Conservation (phyloP, 305 asterid species). For the Petunia hybrid region DNA sequence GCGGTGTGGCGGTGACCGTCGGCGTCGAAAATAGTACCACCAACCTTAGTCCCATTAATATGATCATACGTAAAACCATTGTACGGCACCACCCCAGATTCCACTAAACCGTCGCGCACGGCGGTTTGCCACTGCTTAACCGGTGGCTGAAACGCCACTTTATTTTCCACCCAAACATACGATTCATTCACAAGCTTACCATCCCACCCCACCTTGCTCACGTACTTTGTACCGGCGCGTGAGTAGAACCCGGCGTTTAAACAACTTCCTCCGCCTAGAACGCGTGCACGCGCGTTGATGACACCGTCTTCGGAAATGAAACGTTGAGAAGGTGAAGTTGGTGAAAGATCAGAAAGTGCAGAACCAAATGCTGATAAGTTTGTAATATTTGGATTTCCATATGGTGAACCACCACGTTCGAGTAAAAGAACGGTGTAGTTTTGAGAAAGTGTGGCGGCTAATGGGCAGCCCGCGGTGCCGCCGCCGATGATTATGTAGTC, state of each 20-base stretch:
- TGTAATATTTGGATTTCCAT: slow-evolving; percentile 78
- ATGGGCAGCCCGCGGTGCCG: slow-evolving; percentile 95
- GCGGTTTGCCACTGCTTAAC: slow-evolving; percentile 84
- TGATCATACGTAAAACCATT: slow-evolving; percentile 92
- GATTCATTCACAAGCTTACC: slow-evolving; percentile 58
- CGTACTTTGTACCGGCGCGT: slow-evolving; percentile 65
- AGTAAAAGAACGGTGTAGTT: slow-evolving; percentile 75
- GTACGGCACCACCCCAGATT: slow-evolving; percentile 67
- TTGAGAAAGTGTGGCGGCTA: slow-evolving; percentile 90
- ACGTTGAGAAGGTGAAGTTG: slow-evolving; percentile 85
- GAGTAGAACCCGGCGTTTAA: slow-evolving; percentile 89
- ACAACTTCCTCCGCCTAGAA: slow-evolving; percentile 86
- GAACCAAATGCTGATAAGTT: slow-evolving; percentile 60
- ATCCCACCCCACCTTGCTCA: slow-evolving; percentile 69
- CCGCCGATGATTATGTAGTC: slow-evolving; percentile 93
- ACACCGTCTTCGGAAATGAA: slow-evolving; percentile 95
- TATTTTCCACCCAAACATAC: slow-evolving; percentile 77
- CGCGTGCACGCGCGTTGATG: slow-evolving; percentile 81
- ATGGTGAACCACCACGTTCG: slow-evolving; percentile 88
- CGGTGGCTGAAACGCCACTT: slow-evolving; percentile 79
- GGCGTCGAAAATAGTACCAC: slow-evolving; percentile 82
- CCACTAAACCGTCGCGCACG: slow-evolving; percentile 74
- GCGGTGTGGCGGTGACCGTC: slow-evolving; percentile 83
- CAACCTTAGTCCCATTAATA: slow-evolving; percentile 76
- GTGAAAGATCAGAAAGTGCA: slow-evolving; percentile 69